Percentiles rank a stretch among this genome's conserved stretches.
phyloP scores from a whole-genome alignment of 1,139 yeast species.

The Kodamaea ohmeri region DNA sequence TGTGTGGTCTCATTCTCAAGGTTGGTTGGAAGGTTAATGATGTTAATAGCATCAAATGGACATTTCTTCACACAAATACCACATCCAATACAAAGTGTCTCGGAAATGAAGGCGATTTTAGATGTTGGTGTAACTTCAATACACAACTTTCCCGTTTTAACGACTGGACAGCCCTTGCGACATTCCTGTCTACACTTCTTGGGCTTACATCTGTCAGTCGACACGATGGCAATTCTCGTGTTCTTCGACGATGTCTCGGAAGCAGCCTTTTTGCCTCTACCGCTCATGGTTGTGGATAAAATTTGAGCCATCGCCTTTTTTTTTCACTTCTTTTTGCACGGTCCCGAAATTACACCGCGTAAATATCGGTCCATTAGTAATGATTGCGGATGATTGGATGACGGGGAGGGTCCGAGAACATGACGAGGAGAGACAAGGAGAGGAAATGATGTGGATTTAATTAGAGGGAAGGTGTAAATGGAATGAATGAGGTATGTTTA shows the following conservation, averaged over 20 bases:
- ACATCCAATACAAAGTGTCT: constrained; percentile 94
- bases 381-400: constrained; percentile 3
- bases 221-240: constrained; percentile 91
- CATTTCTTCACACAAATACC: constrained; percentile 99
- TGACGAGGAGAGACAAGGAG: not conserved
- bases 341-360: constrained; percentile 16
- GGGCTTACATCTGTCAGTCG: constrained; percentile 92
- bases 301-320: constrained; percentile 11
- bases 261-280: constrained; percentile 8
- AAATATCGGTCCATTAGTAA: constrained; percentile 15
- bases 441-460: not conserved
- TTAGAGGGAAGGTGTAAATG: too few relatives aligned
- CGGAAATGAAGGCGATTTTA: constrained; percentile 95
- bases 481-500: too few relatives aligned
- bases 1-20: constrained; percentile 90
- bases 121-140: constrained; percentile 90
- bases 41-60: constrained; percentile 94
- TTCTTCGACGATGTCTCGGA: constrained; percentile 28
- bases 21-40: constrained; percentile 94
- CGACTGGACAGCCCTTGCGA: constrained; percentile 95
- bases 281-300: constrained; percentile 6
- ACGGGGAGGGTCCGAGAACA: not conserved
- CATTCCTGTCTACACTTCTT: constrained; percentile 98
- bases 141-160: constrained; percentile 94
- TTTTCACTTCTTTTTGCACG: constrained; percentile 12